Base-by-base conservation (phyloP, 176 grass and related monocot species). In the Oryza officinalis region DNA sequence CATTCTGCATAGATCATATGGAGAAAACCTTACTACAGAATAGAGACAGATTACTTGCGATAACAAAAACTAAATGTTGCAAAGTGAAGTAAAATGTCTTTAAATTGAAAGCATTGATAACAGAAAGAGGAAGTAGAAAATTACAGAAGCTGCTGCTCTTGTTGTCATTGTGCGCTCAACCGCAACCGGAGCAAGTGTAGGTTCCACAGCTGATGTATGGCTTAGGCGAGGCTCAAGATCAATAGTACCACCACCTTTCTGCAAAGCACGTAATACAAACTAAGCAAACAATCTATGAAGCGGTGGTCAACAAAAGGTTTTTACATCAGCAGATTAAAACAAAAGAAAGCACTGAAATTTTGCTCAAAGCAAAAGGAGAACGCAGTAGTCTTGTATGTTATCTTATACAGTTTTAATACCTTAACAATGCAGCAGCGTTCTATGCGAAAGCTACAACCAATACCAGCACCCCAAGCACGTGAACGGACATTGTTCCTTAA, bases 91-190 rank as follows among this genome's bases (percentile, higher is more conserved):
- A 4, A 22, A 63, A 27, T 52, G 37, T 20, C 70, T 13, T 63
- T 32, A 37, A 70, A 6, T 4, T 72, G 5, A 74, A 57, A 33
- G 69, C 15, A 17, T 13, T 44, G 27, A 13, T 32, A 35, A 50
- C 13, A 74, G 70, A 49, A 30, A 49, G 57, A 82, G 74, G 52
- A 4, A 32, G 83, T 13, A 86, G 33, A 78, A 80, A 69, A 81
- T 43, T 97, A 98, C 96, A 12, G 96, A 98, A 81, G 96, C 96
- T 80, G 96, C 91, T 47, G 93, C 87, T 88, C 96, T 88, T 72
- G 96, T 99, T 22, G 93, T 99, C 89, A 99, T 99, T 74, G 96
- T 94, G 27, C 93, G 96, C 83, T 99, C 96, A 78, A 96, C 87
- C 12, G 87, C 90, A 70, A 94, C 89, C 46, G 96, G 96, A 81